Percentiles rank a stretch among this genome's conserved stretches.
Evolutionary conservation across 2,329 filamentous ascomycete genomes (phyloP).

Genomic region (Fusarium nematophilum): DNA sequence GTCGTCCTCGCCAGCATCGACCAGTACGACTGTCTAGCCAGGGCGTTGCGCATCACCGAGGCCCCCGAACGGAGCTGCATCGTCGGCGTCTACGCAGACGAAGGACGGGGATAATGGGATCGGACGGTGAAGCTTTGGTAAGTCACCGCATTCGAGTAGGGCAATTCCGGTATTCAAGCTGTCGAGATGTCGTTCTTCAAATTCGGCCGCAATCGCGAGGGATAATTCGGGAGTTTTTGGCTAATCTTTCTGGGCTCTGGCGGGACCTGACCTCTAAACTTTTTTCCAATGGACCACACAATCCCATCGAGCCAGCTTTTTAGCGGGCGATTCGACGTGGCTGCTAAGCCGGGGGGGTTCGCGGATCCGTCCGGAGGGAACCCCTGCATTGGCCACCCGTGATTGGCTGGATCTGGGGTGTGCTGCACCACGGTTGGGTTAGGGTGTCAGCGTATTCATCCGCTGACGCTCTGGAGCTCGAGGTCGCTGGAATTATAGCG

Average conservation of each 20-base stretch:
- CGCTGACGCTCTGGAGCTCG: conserved; percentile 13
- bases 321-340: conserved; percentile 23
- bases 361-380: conserved; percentile 34
- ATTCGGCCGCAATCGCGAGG: conserved; percentile 25
- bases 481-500: conserved; percentile 19
- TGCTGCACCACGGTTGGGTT: conserved; percentile 19
- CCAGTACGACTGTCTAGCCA: conserved; percentile 38
- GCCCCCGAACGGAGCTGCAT: conserved; percentile 69
- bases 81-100: conserved; percentile 20
- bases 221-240: conserved; percentile 37
- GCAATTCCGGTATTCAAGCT: background rate
- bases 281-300: no score
- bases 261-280: conserved; percentile 43
- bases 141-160: conserved; percentile 29
- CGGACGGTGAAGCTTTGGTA: background rate
- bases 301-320: conserved; percentile 35
- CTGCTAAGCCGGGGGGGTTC: conserved; percentile 32
- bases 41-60: conserved; percentile 59
- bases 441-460: conserved; percentile 29
- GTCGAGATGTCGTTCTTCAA: conserved; percentile 5
- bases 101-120: conserved; percentile 10
- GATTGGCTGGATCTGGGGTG: conserved; percentile 15
- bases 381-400: background rate
- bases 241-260: conserved; percentile 29
- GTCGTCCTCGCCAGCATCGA: conserved; percentile 36